Evolutionary conservation across 371 early-diverging fungal genomes (phyloP), one percentile per base, ranked within the genome.

Genomic region (Smittium culicis): DNA sequence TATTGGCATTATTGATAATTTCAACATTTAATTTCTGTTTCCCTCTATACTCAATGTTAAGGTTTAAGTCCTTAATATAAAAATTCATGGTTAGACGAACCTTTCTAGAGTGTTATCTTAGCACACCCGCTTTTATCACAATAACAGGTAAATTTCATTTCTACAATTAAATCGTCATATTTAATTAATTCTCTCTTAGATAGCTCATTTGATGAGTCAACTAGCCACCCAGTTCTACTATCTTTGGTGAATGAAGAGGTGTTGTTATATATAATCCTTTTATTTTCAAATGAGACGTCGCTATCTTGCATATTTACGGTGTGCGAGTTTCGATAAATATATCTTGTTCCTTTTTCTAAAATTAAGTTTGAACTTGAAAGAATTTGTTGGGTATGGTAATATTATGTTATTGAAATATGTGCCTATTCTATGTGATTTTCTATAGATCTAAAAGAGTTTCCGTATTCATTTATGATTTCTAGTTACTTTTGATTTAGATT

Each of bases 351-450:
- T 1, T 74, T 29, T 28, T 71, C 71, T 32, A 80, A 20, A 0
- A 79, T n/a, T 66, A 31, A 79, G 69, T 68, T 80, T 80, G 54
- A 65, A 72, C 80, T 79, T 80, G 80, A 80, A 80, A 27, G 66
- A 59, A 72, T 80, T 80, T 3, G 81, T 80, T 64, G 64, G 64
- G 54, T 54, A 54, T 54, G 54, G 54, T 54, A 17, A 17, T 54
- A 17, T 54, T 54, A 25, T 54, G 17, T 17, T 20, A n/a, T n/a
- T n/a, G n/a, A n/a, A n/a, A n/a, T n/a, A n/a, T n/a, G n/a, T n/a
- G n/a, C n/a, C n/a, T n/a, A n/a, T n/a, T n/a, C n/a, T n/a, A n/a
- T n/a, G n/a, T n/a, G n/a, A n/a, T n/a, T n/a, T n/a, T n/a, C n/a
- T n/a, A n/a, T n/a, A n/a, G n/a, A n/a, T n/a, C n/a, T n/a, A n/a